Evolutionary conservation across 345 rosid genomes (phyloP), one percentile per base, ranked within the genome.

Genomic region (Heritiera fomes): DNA sequence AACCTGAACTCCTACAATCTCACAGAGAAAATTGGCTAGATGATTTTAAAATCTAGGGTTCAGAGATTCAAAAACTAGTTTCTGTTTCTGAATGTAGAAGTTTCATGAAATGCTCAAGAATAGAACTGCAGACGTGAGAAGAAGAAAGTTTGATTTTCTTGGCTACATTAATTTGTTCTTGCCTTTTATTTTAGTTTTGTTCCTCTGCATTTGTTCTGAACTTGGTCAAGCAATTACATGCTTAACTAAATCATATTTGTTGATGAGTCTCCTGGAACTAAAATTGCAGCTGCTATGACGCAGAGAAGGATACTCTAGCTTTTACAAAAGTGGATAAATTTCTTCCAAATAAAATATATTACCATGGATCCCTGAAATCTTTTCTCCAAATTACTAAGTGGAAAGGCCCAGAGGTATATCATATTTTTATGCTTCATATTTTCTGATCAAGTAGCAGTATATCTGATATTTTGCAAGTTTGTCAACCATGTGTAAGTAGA

Each of bases 301-400:
- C 85, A 17, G 94, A 89, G 87, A 93, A 91, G 83, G 98, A 95
- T 85, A 95, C 85, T 41, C 82, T 95, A 84, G 89, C 97, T 70
- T 95, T 92, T 84, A 85, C 90, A 15, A 96, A 34, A 34, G 38
- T 34, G 38, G 38, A 34, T 34, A 34, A 34, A 34, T 34, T 34
- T 34, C 38, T 34, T 34, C 38, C 38, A 34, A 34, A 34, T 34
- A 34, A 34, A 34, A 34, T 34, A 34, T 34, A 34, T 34, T 34
- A 34, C 85, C 97, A 92, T 83, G 99, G 98, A 64, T 90, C 93
- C 83, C 97, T 96, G 56, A 93, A 93, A 88, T 78, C 89, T 32
- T 96, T 96, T 78, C 97, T 93, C 75, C 82, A 96, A 84, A 93
- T 96, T 84, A 96, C 99, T 17, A 93, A 88, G 86, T 96, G 99